Evolutionary conservation across 2,329 filamentous ascomycete species (phyloP).

Genomic region (Triangularia verruculosa): DNA sequence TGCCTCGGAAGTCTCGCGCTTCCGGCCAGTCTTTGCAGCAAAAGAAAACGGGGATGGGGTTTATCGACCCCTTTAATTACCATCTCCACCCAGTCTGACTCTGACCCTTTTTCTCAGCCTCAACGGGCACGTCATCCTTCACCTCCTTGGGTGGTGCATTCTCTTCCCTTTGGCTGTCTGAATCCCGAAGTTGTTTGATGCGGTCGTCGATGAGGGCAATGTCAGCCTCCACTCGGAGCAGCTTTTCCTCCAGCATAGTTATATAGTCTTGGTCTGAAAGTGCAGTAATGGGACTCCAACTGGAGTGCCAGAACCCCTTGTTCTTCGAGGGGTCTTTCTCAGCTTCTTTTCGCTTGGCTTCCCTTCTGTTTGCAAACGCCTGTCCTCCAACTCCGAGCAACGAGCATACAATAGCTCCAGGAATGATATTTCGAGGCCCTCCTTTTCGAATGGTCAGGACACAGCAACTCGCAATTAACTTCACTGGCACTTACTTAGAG

Average conservation of each 20-base stretch:
- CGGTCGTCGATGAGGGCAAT: conserved; percentile 77
- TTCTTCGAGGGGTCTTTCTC: neutral
- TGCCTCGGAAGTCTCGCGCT: neutral
- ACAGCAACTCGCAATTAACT: neutral
- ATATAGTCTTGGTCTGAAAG: conserved; percentile 72
- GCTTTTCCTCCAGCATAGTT: conserved; percentile 65
- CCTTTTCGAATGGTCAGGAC: conserved; percentile 37
- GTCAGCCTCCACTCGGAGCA: conserved; percentile 69
- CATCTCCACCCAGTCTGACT: conserved; percentile 2
- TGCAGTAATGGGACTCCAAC: conserved; percentile 68
- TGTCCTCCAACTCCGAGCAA: conserved; percentile 35
- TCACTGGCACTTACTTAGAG: conserved; percentile 45
- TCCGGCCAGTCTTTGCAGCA: neutral
- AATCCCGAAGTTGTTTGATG: conserved; percentile 46
- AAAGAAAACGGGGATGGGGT: neutral
- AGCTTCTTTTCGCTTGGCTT: conserved; percentile 11
- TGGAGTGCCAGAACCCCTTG: conserved; percentile 47
- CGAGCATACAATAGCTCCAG: conserved; percentile 49
- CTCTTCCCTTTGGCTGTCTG: neutral
- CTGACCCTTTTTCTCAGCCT: neutral
- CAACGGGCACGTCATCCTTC: neutral
- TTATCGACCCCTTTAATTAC: conserved; percentile 5
- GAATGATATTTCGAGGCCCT: conserved; percentile 51
- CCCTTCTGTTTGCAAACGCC: conserved; percentile 21
- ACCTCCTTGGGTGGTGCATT: neutral